Base-by-base conservation (phyloP, 352 stramenopile genomes). In the Globisporangium echinulatum region DNA sequence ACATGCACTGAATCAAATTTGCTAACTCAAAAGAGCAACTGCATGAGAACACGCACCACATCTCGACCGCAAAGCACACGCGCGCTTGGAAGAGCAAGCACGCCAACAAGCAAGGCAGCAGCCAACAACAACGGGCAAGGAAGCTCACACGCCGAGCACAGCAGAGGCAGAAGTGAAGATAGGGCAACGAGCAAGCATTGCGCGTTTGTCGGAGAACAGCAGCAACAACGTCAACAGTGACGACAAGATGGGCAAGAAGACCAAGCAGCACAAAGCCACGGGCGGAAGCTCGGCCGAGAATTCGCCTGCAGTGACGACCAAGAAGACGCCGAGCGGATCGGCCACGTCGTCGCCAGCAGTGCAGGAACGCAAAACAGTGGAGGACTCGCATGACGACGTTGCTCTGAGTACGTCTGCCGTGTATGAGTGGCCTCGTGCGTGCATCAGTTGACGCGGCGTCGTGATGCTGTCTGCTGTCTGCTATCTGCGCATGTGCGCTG, bases 191-290 rank as follows among this genome's bases (percentile, higher is more conserved):
- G 58, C 59, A 43, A 77, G 69, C 66, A 42, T 52, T 54, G 64
- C 39, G 52, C 51, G 19, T 19, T 7, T 37, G 5, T 13, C 25
- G 36, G 46, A 62, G 25, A 47, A 62, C 38, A 54, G 56, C 51
- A 49, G 52, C 46, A 49, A n/a, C 15, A 49, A n/a, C 15, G 15
- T 7, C 42, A 46, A 13, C 10, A 46, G 42, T 46, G 15, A 4
- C 10, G 10, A 11, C 46, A 14, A 61, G 7, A 88, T 89, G 79
- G 76, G 50, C 46, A 89, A 87, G 76, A 92, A 90, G 67, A 64
- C 67, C 17, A 85, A 87, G 66, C 66, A 77, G 42, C 47, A 49
- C 56, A 82, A 75, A 59, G 19, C 7, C 53, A 54, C 11, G 19
- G 49, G 33, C 46, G 53, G 58, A 11, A 44, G 7, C 54, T 61